A percentile compares a stretch with the other conserved stretches of the same genome.
Conservation (phyloP, 2,329 filamentous ascomycete genomes). For the Venturia nashicola region DNA sequence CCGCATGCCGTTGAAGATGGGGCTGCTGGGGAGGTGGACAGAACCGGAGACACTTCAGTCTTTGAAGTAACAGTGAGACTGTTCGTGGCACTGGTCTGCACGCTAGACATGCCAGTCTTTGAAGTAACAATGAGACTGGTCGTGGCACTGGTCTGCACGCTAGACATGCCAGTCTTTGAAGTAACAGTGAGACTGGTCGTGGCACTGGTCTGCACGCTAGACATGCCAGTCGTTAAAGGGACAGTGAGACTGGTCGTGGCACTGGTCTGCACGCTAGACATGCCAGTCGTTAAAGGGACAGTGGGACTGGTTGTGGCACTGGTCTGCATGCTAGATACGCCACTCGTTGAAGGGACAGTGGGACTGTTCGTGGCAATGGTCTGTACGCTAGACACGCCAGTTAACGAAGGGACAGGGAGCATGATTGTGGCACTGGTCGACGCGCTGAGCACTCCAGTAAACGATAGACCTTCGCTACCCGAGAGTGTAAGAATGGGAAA, state of each 20-base stretch:
- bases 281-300: neutral
- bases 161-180: neutral
- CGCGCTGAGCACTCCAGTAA: neutral
- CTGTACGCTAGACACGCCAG: too few species aligned
- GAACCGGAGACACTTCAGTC: neutral
- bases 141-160: neutral
- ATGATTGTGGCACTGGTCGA: neutral
- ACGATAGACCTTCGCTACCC: conserved; percentile 1
- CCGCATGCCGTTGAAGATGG: conserved; percentile 21
- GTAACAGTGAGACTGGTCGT: too few species aligned
- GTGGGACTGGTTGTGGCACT: neutral
- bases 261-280: neutral
- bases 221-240: too few species aligned
- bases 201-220: too few species aligned
- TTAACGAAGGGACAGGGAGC: neutral
- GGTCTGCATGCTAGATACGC: too few species aligned
- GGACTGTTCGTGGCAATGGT: too few species aligned
- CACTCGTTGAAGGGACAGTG: too few species aligned
- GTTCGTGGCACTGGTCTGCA: neutral
- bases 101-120: neutral
- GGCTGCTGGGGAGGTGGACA: neutral
- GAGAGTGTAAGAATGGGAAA: neutral
- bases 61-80: neutral
- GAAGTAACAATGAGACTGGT: neutral
- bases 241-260: neutral